These are phyloP conservation scores for Cubamyces lactineus DNA, from an alignment of 768 basidiomycete genomes.

Conservation along the genomic window DNA sequence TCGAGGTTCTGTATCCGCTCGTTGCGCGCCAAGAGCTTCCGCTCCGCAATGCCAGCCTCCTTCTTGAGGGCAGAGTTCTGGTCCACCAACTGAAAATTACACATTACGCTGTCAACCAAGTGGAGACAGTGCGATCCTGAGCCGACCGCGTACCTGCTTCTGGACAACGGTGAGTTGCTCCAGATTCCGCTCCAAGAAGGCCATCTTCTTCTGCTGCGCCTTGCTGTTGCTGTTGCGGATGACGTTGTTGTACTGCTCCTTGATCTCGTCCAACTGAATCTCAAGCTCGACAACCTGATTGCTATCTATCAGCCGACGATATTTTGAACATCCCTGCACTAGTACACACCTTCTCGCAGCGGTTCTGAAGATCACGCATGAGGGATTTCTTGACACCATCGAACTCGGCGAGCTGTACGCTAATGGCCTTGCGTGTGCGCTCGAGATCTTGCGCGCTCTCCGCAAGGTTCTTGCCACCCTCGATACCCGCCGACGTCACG, in stretches of 20 bases:
- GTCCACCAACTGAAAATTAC: conserved; percentile 79
- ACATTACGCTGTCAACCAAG: conserved; percentile 25
- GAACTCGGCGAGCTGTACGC: conserved; percentile 97
- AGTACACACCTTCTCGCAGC: conserved; percentile 88
- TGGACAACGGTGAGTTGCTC: conserved; percentile 95
- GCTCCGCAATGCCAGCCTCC: conserved; percentile 95
- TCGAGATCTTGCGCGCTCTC: conserved; percentile 98
- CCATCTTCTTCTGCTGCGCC: conserved; percentile 99
- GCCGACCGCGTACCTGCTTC: conserved; percentile 73
- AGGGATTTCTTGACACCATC: conserved; percentile 98
- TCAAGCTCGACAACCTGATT: conserved; percentile 95
- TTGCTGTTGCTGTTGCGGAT: conserved; percentile 98
- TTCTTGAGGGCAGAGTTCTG: conserved; percentile 98
- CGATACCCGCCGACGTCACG: conserved; percentile 95
- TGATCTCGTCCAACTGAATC: conserved; percentile 97
- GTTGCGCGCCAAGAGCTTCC: conserved; percentile 93
- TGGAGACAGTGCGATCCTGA: conserved; percentile 1
- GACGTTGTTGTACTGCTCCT: conserved; percentile 98
- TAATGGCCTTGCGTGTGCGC: conserved; percentile 93
- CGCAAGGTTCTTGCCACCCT: conserved; percentile 95
- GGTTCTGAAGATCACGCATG: conserved; percentile 98
- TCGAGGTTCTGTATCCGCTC: conserved; percentile 98
- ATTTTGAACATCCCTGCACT: conserved; percentile 13
- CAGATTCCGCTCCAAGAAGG: conserved; percentile 94
- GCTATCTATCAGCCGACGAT: neutral